phyloP scores from a whole-genome alignment of 441 rosid species.

The Biscutella auriculata region DNA sequence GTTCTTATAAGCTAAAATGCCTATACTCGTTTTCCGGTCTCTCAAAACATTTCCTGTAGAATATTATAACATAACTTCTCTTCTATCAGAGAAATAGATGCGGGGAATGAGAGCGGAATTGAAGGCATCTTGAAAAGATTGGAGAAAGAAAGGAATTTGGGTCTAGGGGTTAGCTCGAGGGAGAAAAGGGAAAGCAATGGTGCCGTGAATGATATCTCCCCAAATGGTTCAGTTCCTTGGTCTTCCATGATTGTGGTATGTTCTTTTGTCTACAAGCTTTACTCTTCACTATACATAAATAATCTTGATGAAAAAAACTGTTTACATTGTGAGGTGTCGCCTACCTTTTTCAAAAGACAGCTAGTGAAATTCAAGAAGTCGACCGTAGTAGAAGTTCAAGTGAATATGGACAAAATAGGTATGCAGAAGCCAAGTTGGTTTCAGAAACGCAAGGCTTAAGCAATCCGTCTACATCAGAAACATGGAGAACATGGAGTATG shows the following conservation, averaged over 20 bases:
- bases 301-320: constrained; percentile 1
- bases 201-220: constrained; percentile 10
- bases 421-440: constrained; percentile 19
- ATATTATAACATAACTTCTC: neutral
- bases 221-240: constrained; percentile 29
- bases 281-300: neutral
- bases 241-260: constrained; percentile 38
- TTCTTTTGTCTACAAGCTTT: neutral
- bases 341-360: constrained; percentile 43
- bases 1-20: neutral
- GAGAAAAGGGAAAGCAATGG: constrained; percentile 27
- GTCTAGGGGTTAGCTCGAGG: constrained; percentile 42
- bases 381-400: constrained; percentile 10
- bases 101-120: constrained; percentile 45
- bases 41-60: neutral
- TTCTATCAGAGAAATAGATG: constrained; percentile 39
- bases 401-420: constrained; percentile 11
- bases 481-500: constrained; percentile 73
- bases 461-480: constrained; percentile 31
- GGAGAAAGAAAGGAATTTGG: constrained; percentile 67
- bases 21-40: neutral
- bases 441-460: constrained; percentile 21
- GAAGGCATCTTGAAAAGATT: constrained; percentile 68
- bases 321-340: constrained; percentile 23
- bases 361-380: constrained; percentile 32